phyloP scores from a whole-genome alignment of 2,329 filamentous ascomycete genomes.

The Cordyceps cateniannulata region DNA sequence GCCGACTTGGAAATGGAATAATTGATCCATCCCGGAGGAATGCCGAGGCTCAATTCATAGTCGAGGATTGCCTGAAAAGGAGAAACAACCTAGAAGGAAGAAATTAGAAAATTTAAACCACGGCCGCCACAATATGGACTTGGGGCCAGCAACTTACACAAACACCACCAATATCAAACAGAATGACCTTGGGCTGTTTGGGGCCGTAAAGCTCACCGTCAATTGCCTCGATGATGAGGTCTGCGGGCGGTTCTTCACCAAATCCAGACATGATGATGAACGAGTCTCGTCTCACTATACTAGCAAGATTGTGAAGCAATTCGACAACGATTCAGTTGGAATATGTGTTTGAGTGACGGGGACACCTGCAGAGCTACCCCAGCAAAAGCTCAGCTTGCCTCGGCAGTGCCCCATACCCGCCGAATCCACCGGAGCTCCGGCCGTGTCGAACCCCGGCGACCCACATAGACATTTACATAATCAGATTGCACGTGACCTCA shows the following conservation, averaged over 20 bases:
- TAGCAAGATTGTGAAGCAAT: not conserved
- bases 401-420: conserved; percentile 8
- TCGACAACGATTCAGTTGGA: not conserved
- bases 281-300: not conserved
- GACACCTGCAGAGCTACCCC: not conserved
- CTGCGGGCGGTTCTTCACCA: conserved; percentile 16
- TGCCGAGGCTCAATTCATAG: conserved; percentile 70
- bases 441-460: not conserved
- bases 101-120: not conserved
- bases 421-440: not conserved
- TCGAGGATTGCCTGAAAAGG: conserved; percentile 91
- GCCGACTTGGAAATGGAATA: conserved; percentile 74
- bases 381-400: conserved; percentile 6
- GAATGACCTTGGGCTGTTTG: conserved; percentile 61
- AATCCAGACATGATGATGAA: conserved; percentile 1
- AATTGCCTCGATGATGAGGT: conserved; percentile 26
- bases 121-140: not conserved
- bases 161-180: conserved; percentile 96
- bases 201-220: conserved; percentile 33
- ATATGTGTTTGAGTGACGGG: not conserved
- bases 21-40: conserved; percentile 88
- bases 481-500: not conserved
- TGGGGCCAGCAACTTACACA: conserved; percentile 63
- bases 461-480: not conserved
- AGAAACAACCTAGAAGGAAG: conserved; percentile 63